Evolutionary conservation across 495 filamentous ascomycete genomes (phyloP), one percentile per base, ranked within the genome.

Genomic region (Parmelia sp.): DNA sequence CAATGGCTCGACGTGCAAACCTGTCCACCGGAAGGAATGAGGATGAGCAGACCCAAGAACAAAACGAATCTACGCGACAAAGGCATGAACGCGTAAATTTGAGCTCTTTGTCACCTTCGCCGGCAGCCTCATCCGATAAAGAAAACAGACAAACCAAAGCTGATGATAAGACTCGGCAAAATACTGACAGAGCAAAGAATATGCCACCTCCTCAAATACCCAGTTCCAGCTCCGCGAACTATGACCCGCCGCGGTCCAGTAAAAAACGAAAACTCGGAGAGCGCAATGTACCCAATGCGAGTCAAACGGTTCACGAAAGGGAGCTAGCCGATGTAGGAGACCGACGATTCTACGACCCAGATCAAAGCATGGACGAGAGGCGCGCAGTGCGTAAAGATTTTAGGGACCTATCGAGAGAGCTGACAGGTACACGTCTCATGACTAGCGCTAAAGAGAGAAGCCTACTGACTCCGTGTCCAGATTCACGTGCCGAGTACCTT

Each of bases 281-380:
- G 45, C 73, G 67, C 23, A 66, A 58, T 58, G 66, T 56, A 47
- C 68, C 68, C 25, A 68, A 71, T 59, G 65, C 65, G 31, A 68
- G 58, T 29, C 67, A 71, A 40, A 55, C 57, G 29, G 58, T 60
- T 17, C 65, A 69, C 51, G 58, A 60, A 57, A 60, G 69, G 39
- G 62, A 66, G 42, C 39, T 70, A 45, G 71, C 74, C 29, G 71
- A 77, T 42, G 70, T 69, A n/a, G 72, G 65, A 0, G 71, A 79
- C 19, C 82, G 72, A 8, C 72, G 80, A 61, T 87, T 79, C 65
- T 99, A 95, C 71, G 91, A 99, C 66, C 94, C 94, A 0, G 86
- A 96, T 68, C 94, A 99, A 71, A 83, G 90, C 65, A 81, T 87
- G 44, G 85, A 87, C n/a, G 84, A 93, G 72, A 83, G 92, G 35